Percentiles rank a stretch among this genome's conserved stretches.
phyloP scores from a whole-genome alignment of 2,329 filamentous ascomycete genomes.

The Dothistroma pini region DNA sequence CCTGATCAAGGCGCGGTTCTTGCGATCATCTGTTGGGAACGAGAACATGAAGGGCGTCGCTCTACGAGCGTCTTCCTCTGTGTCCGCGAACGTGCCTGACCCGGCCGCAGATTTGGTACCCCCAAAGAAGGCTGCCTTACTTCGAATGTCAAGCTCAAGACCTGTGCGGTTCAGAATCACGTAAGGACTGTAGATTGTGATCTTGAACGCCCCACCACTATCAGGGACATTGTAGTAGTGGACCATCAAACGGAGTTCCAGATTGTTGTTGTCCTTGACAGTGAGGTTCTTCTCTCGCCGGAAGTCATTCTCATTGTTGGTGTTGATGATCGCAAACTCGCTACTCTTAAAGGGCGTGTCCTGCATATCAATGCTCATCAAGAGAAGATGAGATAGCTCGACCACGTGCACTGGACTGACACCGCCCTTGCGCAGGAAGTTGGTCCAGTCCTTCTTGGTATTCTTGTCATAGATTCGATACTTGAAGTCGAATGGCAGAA shows the following conservation, averaged over 20 bases:
- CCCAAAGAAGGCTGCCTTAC: slow-evolving; percentile 77
- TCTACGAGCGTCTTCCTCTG: slow-evolving; percentile 60
- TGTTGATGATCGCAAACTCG: slow-evolving; percentile 96
- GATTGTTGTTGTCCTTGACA: slow-evolving; percentile 79
- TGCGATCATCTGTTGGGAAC: slow-evolving; percentile 80
- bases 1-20: slow-evolving; percentile 84
- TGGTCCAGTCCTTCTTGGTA: slow-evolving; percentile 98
- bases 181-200: slow-evolving; percentile 93
- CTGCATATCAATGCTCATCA: slow-evolving; percentile 94
- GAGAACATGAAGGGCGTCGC: slow-evolving; percentile 95
- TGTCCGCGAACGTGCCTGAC: slow-evolving; percentile 61
- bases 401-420: slow-evolving; percentile 97
- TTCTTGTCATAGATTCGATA: slow-evolving; percentile 99
- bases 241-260: slow-evolving; percentile 74
- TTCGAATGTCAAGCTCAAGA: slow-evolving; percentile 78
- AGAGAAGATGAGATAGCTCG: slow-evolving; percentile 85
- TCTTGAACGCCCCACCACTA: slow-evolving; percentile 91
- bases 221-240: slow-evolving; percentile 90
- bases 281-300: slow-evolving; percentile 72
- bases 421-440: slow-evolving; percentile 93
- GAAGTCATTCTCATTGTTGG: slow-evolving; percentile 83
- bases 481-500: slow-evolving; percentile 97
- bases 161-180: slow-evolving; percentile 95
- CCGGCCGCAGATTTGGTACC: slow-evolving; percentile 79
- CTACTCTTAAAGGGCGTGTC: slow-evolving; percentile 92